These are phyloP conservation scores for Aureobasidium melanogenum DNA, from an alignment of 2,329 filamentous ascomycete species.

Conservation along the genomic window DNA sequence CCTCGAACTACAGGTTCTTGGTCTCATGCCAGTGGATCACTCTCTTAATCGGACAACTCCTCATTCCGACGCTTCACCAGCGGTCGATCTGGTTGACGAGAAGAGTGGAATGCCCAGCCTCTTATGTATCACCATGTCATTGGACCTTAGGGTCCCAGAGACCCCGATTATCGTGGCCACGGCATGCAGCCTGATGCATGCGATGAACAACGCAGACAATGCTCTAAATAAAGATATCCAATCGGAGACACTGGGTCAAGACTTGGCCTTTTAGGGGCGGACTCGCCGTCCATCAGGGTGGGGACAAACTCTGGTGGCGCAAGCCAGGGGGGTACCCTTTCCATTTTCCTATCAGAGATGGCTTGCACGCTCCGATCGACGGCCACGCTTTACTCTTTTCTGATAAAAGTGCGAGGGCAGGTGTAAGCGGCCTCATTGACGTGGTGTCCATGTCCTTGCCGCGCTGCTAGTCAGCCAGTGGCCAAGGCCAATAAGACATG, in stretches of 20 bases:
- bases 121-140: constrained; percentile 1
- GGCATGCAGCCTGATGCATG: constrained; percentile 6
- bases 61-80: neutral
- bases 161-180: neutral
- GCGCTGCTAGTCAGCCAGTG: neutral
- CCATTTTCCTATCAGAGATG: constrained; percentile 1
- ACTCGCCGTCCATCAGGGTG: neutral
- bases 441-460: neutral
- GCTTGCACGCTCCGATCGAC: neutral
- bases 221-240: constrained; percentile 8
- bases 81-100: neutral
- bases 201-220: constrained; percentile 4
- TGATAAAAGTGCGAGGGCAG: constrained; percentile 8
- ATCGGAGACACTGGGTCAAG: constrained; percentile 2
- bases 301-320: neutral
- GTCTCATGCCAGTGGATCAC: neutral
- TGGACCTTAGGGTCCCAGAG: constrained; percentile 1
- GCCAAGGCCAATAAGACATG: neutral
- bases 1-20: neutral
- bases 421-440: neutral
- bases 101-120: neutral
- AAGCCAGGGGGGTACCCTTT: constrained; percentile 4
- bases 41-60: neutral
- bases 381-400: neutral
- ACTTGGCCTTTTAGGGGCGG: neutral